Evolutionary conservation across 1,139 yeast species (phyloP).

Genomic region (Yamadazyma blattariae): DNA sequence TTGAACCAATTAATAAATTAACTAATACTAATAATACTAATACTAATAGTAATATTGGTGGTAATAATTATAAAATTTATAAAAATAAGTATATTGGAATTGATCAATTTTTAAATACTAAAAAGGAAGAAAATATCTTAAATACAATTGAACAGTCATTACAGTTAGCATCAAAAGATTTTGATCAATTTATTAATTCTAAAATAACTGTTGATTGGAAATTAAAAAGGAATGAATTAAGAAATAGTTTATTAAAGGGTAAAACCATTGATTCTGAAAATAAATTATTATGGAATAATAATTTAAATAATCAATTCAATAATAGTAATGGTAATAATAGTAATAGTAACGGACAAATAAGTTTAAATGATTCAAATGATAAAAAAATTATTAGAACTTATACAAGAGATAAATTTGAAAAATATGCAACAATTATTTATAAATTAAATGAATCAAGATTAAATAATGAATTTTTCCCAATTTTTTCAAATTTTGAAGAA

Average conservation of each 20-base stretch:
- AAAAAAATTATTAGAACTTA: slow-evolving; percentile 27
- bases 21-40: neutral
- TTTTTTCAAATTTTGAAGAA: slow-evolving; percentile 53
- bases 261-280: slow-evolving; percentile 16
- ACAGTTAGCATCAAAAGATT: slow-evolving; percentile 73
- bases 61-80: slow-evolving; percentile 7
- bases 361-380: slow-evolving; percentile 11
- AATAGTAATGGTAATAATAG: too few relatives aligned
- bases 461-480: slow-evolving; percentile 44
- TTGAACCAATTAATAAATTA: slow-evolving; percentile 18
- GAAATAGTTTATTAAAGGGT: slow-evolving; percentile 38
- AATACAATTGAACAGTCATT: slow-evolving; percentile 83
- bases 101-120: slow-evolving; percentile 59
- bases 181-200: slow-evolving; percentile 71
- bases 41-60: slow-evolving; percentile 1
- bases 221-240: slow-evolving; percentile 66
- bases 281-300: slow-evolving; percentile 28
- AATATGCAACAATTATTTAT: slow-evolving; percentile 68
- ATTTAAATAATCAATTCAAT: slow-evolving; percentile 27
- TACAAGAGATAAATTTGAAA: slow-evolving; percentile 62
- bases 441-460: slow-evolving; percentile 70
- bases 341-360: slow-evolving; percentile 21
- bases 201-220: slow-evolving; percentile 85
- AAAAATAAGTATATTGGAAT: slow-evolving; percentile 24
- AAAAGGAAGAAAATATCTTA: slow-evolving; percentile 80